phyloP scores from a whole-genome alignment of 2,329 filamentous ascomycete species.

The Aureobasidium sp. region DNA sequence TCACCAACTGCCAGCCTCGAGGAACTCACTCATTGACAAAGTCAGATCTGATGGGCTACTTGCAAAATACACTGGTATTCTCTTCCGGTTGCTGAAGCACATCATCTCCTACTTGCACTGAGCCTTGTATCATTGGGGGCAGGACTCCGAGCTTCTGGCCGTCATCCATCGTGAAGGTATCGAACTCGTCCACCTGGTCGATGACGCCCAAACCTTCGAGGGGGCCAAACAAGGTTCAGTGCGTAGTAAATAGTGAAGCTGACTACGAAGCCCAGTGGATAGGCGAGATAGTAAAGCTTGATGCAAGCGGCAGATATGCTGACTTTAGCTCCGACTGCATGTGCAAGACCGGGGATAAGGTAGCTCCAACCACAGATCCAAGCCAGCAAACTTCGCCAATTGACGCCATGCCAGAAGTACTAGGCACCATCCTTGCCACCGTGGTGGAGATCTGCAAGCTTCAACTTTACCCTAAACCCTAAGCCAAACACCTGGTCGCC shows the following conservation, averaged over 20 bases:
- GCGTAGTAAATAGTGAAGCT: not conserved
- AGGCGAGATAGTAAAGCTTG: not conserved
- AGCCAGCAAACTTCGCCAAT: constrained; percentile 36
- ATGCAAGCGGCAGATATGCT: not conserved
- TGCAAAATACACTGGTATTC: not conserved
- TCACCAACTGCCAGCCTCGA: no score
- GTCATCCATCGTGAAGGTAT: not conserved
- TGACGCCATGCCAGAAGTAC: constrained; percentile 36
- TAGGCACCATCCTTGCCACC: constrained; percentile 32
- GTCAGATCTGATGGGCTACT: no score
- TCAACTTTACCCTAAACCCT: no score
- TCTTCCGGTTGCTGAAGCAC: not conserved
- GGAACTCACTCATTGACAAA: no score
- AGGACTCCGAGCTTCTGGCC: not conserved
- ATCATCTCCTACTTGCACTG: not conserved
- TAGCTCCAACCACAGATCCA: constrained; percentile 30
- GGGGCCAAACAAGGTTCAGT: not conserved
- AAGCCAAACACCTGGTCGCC: constrained; percentile 39
- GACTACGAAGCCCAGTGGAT: not conserved
- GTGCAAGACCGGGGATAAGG: not conserved
- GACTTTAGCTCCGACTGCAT: not conserved
- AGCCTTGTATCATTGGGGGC: not conserved
- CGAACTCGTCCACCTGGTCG: not conserved
- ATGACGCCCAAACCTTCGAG: not conserved
- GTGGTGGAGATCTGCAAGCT: constrained; percentile 38